Conservation (phyloP, 2,329 filamentous ascomycete genomes). For the Ceratocystis colombiana region DNA sequence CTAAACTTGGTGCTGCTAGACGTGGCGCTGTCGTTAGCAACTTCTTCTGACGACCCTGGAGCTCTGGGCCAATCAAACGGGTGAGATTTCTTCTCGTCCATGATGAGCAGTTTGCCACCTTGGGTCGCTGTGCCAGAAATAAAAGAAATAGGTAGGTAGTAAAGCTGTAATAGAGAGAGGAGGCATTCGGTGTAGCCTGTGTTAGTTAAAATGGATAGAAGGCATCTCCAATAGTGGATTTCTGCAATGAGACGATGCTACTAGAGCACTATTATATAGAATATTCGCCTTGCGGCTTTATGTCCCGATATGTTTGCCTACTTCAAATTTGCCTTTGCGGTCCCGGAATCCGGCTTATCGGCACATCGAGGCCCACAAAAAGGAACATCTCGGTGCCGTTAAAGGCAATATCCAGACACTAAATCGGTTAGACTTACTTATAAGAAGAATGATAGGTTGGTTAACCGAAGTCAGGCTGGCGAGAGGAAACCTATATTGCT, state of each 20-base stretch:
- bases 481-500: not conserved
- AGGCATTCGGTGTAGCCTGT: not conserved
- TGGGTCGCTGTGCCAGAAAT: not conserved
- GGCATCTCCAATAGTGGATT: not conserved
- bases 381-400: slow-evolving; percentile 3
- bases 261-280: not conserved
- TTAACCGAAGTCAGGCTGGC: not conserved
- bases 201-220: not conserved
- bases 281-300: not conserved
- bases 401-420: not conserved
- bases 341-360: slow-evolving; percentile 16
- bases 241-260: not conserved
- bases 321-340: slow-evolving; percentile 15
- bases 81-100: not conserved
- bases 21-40: not conserved
- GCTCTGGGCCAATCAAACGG: not conserved
- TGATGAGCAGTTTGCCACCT: not conserved
- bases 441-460: not conserved
- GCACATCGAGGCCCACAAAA: slow-evolving; percentile 4
- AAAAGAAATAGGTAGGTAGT: not conserved
- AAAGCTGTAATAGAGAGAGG: not conserved
- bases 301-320: not conserved
- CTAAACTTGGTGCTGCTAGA: slow-evolving; percentile 4
- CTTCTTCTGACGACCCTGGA: not conserved
- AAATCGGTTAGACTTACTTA: not conserved